Base-by-base conservation (phyloP, 2,329 filamentous ascomycete species). In the Pseudogymnoascus verrucosus region DNA sequence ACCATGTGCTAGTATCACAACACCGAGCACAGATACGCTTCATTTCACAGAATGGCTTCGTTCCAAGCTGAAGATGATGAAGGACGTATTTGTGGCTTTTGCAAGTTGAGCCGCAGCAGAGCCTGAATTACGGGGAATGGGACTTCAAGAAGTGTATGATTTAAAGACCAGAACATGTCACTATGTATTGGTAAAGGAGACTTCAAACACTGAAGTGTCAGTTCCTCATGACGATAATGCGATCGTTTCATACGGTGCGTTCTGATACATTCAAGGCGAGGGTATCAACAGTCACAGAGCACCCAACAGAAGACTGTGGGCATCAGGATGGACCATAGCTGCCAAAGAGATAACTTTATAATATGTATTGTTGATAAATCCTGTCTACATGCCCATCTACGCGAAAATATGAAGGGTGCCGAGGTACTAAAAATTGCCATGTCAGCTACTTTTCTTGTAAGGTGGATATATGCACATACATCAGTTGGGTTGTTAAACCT, bases 401-500 rank as follows among this genome's bases (percentile, higher is more conserved):
- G 76, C 78, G 72, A 83, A 84, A 71, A 83, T 83, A 62, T 81
- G 79, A 62, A 80, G 72, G 16, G 80, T 74, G 54, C 78, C 77
- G 65, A 82, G 79, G 73, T 83, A 78, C 68, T 75, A 31, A 54
- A 61, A 61, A 42, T 62, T 11, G 60, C 40, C 54, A 63, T 51
- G 63, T 51, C 28, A 64, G 64, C 14, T 64, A 61, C 14, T 31
- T 21, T 47, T 28, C 37, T 16, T 64, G 34, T 39, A 59, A 19
- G 39, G 51, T 39, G 39, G 62, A 19, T 5, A 64, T 19, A 67
- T 26, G 66, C 11, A 81, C 85, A 83, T 71, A 89, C 86, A 74
- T 86, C 86, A 65, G 83, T 79, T 62, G 89, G 90, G 77, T 91
- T 85, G 78, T 93, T 93, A 78, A 93, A 92, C 71, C 89, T 84